Base-by-base conservation (phyloP, 495 filamentous ascomycete genomes). In the Aspergillus sparsus region DNA sequence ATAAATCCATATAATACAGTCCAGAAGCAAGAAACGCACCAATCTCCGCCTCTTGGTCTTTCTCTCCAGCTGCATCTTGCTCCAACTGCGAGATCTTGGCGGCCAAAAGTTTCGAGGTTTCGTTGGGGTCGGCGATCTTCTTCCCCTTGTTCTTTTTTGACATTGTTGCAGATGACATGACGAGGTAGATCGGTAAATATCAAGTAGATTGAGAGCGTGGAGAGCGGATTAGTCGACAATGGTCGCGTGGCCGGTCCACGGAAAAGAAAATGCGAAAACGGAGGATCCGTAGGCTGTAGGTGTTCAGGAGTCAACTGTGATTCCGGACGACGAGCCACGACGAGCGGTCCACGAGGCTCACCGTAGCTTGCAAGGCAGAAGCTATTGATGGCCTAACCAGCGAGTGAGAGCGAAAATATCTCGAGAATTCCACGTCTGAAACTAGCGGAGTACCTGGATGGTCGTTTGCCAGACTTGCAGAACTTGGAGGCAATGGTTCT, bases 71-170 rank as follows among this genome's bases (percentile, higher is more conserved):
- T 53, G 88, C 87, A 80, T 97, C 92, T 39, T 88, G 87, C 73
- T 98, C 94, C 63, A 98, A 76, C 79, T 98, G 95, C 27, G 92
- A 93, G 64, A 98, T 97, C 73, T 93, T 92, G 33, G 92, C 91
- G 32, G 91, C 88, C 50, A 98, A 82, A 57, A 96, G 82, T 76
- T 97, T 97, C 41, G 88, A 89, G 10, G 91, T 90, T 66, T 97
- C 92, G 64, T 82, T 88, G 41, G 90, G 87, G 71, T 96, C 92
- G 34, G 88, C 74, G 33, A 83, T 71, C 74, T 90, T 90, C 77
- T 82, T 91, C 88, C 62, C 83, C 82, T 80, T 91, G 89, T 83
- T 91, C 90, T 73, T 81, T 65, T 80, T 80, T 7, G 74, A 77
- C 74, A 80, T 75, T 16, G 71, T 56, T 15, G 72, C 70, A 36